These are phyloP conservation scores for Podaxis sp. DNA, from an alignment of 768 basidiomycete genomes.

Conservation along the genomic window DNA sequence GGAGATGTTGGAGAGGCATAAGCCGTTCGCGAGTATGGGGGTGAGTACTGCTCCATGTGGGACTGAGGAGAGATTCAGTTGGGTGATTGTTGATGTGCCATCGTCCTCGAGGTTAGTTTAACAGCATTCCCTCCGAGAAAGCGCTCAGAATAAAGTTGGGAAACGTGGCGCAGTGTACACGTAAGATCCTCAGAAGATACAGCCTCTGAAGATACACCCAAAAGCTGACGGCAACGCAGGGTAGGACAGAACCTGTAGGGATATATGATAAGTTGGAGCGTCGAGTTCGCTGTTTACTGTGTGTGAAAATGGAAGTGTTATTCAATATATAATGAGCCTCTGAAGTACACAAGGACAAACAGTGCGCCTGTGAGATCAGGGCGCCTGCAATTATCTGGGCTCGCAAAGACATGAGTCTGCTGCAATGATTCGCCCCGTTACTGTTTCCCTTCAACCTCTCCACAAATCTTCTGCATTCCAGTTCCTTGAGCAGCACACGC, in stretches of 20 bases:
- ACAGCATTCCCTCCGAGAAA: background rate
- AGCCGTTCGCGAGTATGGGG: background rate
- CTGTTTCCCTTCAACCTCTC: conserved; percentile 37
- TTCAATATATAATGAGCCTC: background rate
- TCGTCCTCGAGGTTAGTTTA: conserved; percentile 1
- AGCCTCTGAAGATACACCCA: background rate
- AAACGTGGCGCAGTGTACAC: conserved; percentile 1
- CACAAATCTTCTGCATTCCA: conserved; percentile 39
- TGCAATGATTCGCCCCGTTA: conserved; percentile 20
- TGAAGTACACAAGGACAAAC: background rate
- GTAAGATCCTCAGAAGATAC: conserved; percentile 1
- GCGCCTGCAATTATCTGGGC: background rate
- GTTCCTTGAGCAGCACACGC: conserved; percentile 30
- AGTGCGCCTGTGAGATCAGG: background rate
- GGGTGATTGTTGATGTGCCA: background rate
- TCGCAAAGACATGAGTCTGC: background rate
- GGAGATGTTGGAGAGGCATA: background rate
- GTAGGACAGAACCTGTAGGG: background rate
- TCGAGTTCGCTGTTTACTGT: too few species aligned
- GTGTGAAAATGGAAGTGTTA: background rate
- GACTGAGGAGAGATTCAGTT: background rate
- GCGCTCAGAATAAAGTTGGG: conserved; percentile 1
- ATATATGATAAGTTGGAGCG: background rate
- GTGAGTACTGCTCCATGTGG: conserved; percentile 5
- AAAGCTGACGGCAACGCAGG: background rate